phyloP scores from a whole-genome alignment of 179 eudicot genomes.

The Actinidia chinensis region DNA sequence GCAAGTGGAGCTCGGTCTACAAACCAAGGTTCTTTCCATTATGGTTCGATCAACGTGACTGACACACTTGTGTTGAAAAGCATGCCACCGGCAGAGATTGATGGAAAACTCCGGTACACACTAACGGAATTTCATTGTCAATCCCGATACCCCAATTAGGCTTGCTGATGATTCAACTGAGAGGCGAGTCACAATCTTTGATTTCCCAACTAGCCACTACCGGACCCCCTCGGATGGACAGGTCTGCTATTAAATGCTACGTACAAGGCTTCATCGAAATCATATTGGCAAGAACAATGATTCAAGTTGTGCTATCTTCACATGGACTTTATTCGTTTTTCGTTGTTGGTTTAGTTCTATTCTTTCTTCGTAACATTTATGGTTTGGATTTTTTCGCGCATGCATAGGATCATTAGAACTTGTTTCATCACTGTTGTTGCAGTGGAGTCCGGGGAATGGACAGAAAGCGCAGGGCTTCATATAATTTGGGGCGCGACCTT shows the following conservation, averaged over 20 bases:
- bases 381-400: too few species aligned
- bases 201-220: constrained; percentile 66
- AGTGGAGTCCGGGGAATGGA: too few species aligned
- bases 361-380: too few species aligned
- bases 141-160: constrained; percentile 76
- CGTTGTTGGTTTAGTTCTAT: constrained; percentile 72
- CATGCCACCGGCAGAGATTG: constrained; percentile 60
- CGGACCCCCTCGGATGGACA: constrained; percentile 50
- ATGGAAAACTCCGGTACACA: constrained; percentile 64
- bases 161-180: constrained; percentile 72
- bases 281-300: constrained; percentile 88
- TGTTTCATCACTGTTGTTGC: too few species aligned
- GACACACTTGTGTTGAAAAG: constrained; percentile 52
- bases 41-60: constrained; percentile 77
- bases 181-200: constrained; percentile 73
- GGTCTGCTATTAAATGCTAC: constrained; percentile 76
- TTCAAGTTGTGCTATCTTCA: constrained; percentile 76
- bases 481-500: too few species aligned
- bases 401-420: too few species aligned
- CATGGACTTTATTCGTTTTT: constrained; percentile 75
- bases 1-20: constrained; percentile 99
- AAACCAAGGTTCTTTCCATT: constrained; percentile 94
- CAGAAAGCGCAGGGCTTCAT: too few species aligned
- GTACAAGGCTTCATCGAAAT: constrained; percentile 76
- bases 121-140: constrained; percentile 82